Base-by-base conservation (phyloP, 2,329 filamentous ascomycete genomes). In the Neofusicoccum umdonicola region DNA sequence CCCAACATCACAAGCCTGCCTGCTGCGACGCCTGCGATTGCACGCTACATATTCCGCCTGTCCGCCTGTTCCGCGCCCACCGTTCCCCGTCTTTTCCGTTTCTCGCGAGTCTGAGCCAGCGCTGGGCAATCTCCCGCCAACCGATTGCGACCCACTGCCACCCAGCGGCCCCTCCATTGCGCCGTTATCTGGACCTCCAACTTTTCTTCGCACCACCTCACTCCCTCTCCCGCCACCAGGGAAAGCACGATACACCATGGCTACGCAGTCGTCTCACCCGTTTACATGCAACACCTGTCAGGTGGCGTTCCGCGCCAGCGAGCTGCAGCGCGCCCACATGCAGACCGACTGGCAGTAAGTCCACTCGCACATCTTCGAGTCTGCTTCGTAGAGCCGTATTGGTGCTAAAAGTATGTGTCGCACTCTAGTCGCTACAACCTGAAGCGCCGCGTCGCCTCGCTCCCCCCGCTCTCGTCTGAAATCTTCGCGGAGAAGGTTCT, bases 221-320 rank as follows among this genome's bases (percentile, higher is more conserved):
- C 19, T 4, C 13, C 37, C 13, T 39, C 35, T 27, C 42, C 34
- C 42, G 19, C 19, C 42, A 27, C 54, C 27, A 7, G 27, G 27
- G 19, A n/a, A 48, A 15, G 7, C 35, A n/a, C 34, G 62, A 22
- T 17, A 35, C 68, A 69, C 62, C 58, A 77, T 77, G 75, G 72
- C 76, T 66, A 69, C 76, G 44, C 72, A 77, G 67, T 71, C 72
- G 34, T 75, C 74, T 5, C 92, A 97, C 76, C 94, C 95, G 1
- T 99, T 94, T 81, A 98, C 94, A 64, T 99, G 95, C 87, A 99
- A 98, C 79, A 95, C 93, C 65, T 99, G 95, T 76, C 92, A 97
- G 77, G 93, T 99, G 71, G 95, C 94, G 61, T 99, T 98, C 80
- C 90, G 94, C 69, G 93, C 92, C 75, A 93, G 91, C 77, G 94